Conservation (phyloP, 345 rosid genomes). For the Eucalyptus victrix region DNA sequence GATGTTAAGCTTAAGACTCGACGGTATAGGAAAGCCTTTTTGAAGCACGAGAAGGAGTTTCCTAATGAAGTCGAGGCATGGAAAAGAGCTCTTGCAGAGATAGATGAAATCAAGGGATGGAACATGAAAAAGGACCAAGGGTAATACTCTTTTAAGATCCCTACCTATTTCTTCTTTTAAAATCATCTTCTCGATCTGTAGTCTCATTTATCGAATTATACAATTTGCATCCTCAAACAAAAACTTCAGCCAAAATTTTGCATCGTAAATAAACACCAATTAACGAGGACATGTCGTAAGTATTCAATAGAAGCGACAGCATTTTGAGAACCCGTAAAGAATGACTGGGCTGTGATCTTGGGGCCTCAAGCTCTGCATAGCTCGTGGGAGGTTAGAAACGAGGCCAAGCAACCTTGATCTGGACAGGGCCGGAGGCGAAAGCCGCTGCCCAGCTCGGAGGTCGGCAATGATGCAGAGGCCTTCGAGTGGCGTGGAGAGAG, state of each 20-base stretch:
- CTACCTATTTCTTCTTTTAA: not conserved
- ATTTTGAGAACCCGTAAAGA: not conserved
- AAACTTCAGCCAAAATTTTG: not conserved
- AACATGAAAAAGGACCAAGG: not conserved
- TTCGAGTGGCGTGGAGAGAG: not conserved
- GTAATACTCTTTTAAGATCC: not conserved
- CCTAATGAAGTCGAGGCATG: not conserved
- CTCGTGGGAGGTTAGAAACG: not conserved
- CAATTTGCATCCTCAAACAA: not conserved
- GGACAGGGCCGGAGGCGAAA: not conserved
- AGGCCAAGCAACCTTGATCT: not conserved
- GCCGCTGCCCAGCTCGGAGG: not conserved
- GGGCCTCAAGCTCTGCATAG: not conserved
- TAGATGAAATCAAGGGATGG: not conserved
- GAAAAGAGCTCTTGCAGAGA: not conserved
- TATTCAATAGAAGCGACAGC: not conserved
- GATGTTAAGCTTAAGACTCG: not conserved
- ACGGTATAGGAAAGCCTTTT: not conserved
- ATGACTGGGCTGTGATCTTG: not conserved
- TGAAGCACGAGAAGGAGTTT: not conserved
- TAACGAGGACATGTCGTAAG: not conserved
- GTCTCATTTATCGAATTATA: not conserved
- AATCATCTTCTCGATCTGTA: not conserved
- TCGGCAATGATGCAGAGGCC: not conserved
- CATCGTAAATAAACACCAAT: not conserved